Conservation (phyloP, 2,329 filamentous ascomycete genomes). For the Diaporthe capsici region DNA sequence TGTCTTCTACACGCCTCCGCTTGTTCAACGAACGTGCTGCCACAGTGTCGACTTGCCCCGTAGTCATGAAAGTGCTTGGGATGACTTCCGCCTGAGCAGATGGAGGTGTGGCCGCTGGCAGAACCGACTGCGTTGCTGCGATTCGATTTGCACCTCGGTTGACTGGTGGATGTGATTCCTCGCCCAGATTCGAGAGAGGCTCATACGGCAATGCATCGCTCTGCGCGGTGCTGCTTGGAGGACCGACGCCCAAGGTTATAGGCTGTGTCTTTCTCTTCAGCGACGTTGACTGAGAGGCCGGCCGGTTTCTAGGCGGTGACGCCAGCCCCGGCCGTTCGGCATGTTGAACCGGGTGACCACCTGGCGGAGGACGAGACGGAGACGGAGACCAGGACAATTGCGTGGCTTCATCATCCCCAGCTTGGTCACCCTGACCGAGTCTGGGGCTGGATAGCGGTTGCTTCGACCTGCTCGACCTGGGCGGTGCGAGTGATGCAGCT, state of each 20-base stretch:
- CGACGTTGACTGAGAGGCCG: background rate
- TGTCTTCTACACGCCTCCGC: conserved; percentile 19
- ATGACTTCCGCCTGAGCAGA: conserved; percentile 50
- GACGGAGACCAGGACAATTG: conserved; percentile 10
- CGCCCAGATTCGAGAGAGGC: conserved; percentile 46
- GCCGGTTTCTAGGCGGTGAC: background rate
- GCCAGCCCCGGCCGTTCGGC: background rate
- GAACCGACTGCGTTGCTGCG: conserved; percentile 12
- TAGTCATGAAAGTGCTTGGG: conserved; percentile 48
- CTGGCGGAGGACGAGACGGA: conserved; percentile 1
- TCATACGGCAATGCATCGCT: conserved; percentile 52
- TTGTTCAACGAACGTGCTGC: background rate
- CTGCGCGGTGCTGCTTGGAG: conserved; percentile 47
- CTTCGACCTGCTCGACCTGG: background rate
- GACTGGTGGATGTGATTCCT: conserved; percentile 43
- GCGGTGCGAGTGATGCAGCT: background rate
- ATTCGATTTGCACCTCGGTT: conserved; percentile 45
- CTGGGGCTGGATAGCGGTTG: background rate
- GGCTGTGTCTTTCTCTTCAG: conserved; percentile 33
- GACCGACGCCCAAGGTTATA: conserved; percentile 40
- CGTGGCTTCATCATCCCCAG: background rate
- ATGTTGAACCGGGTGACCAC: background rate
- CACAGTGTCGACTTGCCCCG: background rate
- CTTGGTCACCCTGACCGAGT: background rate
- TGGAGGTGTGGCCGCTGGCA: conserved; percentile 48